phyloP scores from a whole-genome alignment of 1,284 basidiomycete genomes.

The Papiliotrema flavescens region DNA sequence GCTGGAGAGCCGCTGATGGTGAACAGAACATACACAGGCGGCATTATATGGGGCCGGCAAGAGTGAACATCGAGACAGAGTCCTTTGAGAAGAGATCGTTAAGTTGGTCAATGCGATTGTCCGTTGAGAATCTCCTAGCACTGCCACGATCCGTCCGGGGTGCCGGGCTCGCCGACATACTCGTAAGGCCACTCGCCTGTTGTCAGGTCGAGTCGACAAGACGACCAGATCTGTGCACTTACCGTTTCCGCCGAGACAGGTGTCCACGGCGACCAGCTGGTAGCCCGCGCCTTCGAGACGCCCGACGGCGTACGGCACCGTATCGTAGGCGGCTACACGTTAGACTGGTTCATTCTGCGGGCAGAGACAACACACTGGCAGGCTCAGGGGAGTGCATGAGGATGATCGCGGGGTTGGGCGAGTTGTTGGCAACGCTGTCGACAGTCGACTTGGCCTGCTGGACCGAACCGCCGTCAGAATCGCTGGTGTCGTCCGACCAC shows the following conservation, averaged over 20 bases:
- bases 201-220: not conserved
- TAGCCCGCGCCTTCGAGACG: constrained; percentile 38
- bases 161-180: constrained; percentile 33
- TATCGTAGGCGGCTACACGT: constrained; percentile 20
- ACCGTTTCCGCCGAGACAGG: constrained; percentile 42
- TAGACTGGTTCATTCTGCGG: not conserved
- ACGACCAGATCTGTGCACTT: constrained; percentile 11
- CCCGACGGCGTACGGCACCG: constrained; percentile 36
- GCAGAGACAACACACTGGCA: constrained; percentile 17
- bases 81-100: too few relatives aligned
- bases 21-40: too few relatives aligned
- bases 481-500: constrained; percentile 43
- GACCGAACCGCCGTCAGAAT: constrained; percentile 33
- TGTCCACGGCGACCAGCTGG: constrained; percentile 43
- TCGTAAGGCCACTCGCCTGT: constrained; percentile 43
- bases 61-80: too few relatives aligned
- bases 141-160: constrained; percentile 36
- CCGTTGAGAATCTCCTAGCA: constrained; percentile 23
- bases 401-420: constrained; percentile 35
- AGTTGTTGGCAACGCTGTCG: constrained; percentile 26
- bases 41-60: too few relatives aligned
- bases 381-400: constrained; percentile 36
- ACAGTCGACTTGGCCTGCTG: constrained; percentile 25
- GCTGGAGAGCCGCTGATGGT: too few relatives aligned
- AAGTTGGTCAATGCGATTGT: too few relatives aligned